Conservation (phyloP, 2,329 filamentous ascomycete genomes). For the Botrytis hyacinthi region DNA sequence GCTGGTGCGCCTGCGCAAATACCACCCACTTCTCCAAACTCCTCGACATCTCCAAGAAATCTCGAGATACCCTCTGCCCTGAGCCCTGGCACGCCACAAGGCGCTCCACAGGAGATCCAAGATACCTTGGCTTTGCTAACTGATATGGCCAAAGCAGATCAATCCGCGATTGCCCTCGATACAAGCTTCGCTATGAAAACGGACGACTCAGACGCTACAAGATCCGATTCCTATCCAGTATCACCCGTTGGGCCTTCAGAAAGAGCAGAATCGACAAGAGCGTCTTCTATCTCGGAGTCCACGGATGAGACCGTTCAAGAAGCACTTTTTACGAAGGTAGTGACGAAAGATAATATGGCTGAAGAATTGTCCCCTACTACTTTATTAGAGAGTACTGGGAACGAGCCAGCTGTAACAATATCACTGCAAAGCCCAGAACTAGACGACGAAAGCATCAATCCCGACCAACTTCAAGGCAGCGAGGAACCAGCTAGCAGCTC, state of each 20-base stretch:
- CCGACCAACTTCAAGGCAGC: neutral
- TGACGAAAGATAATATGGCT: constrained; percentile 12
- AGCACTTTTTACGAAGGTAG: constrained; percentile 20
- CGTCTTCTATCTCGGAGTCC: constrained; percentile 62
- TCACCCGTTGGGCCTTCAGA: constrained; percentile 58
- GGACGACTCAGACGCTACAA: constrained; percentile 40
- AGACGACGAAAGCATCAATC: neutral
- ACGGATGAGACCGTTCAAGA: constrained; percentile 57
- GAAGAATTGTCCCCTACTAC: neutral
- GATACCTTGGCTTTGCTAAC: constrained; percentile 32
- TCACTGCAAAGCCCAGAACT: neutral
- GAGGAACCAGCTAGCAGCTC: neutral
- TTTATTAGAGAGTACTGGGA: neutral
- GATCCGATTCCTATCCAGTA: constrained; percentile 56
- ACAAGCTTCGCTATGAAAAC: constrained; percentile 41
- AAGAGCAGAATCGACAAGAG: constrained; percentile 58
- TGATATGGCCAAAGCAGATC: constrained; percentile 43
- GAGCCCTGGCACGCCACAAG: constrained; percentile 13
- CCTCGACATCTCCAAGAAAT: constrained; percentile 16
- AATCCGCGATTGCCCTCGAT: constrained; percentile 56
- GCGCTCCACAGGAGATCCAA: constrained; percentile 29
- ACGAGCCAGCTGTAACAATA: neutral
- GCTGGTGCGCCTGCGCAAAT: constrained; percentile 24
- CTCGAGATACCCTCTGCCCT: constrained; percentile 19
- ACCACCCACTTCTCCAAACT: constrained; percentile 15